Base-by-base conservation (phyloP, 2,329 filamentous ascomycete genomes). In the Colletotrichum australisinense region DNA sequence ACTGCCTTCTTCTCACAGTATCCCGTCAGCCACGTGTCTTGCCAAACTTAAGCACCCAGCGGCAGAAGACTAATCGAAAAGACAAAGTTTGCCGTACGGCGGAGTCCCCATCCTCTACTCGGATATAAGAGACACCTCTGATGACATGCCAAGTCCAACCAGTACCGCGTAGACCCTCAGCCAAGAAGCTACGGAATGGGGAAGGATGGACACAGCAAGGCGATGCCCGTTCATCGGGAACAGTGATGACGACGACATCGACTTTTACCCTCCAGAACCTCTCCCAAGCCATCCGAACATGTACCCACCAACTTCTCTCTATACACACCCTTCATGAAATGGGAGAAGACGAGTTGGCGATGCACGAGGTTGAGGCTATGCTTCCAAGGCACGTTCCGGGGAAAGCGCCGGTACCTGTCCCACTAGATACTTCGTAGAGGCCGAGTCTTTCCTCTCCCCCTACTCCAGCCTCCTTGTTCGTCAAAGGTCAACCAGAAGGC, bases 131-230 rank as follows among this genome's bases (percentile, higher is more conserved):
- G 22, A 46, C 7, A 46, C 14, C 38, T 59, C 28, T 52, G 55
- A 71, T 73, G 67, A 46, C 60, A 66, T 73, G 71, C 60, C 67
- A 70, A 73, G 71, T 32, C 22, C n/a, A 35, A 35, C 60, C 35
- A 56, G 12, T 12, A 35, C 32, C 32, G 32, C 11, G 32, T 35
- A 35, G 6, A 56, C 26, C 28, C 62, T 24, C 52, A 3, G 26
- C 67, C 35, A 32, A n/a, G 11, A 71, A n/a, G 35, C 42, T 49
- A 49, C 42, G 42, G 42, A 22, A 9, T 49, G 19, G 8, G 42
- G 19, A 19, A 22, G 42, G 19, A 22, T 22, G 16, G 42, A 49
- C 19, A 19, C 42, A 49, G 19, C 38, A 42, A 22, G 19, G 42
- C 19, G 19, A 3, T 22, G 42, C 11, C 9, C 42, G 42, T 3